These are phyloP conservation scores for Paramecium biaurelia DNA, from an alignment of 73 alveolate species.

Conservation along the genomic window DNA sequence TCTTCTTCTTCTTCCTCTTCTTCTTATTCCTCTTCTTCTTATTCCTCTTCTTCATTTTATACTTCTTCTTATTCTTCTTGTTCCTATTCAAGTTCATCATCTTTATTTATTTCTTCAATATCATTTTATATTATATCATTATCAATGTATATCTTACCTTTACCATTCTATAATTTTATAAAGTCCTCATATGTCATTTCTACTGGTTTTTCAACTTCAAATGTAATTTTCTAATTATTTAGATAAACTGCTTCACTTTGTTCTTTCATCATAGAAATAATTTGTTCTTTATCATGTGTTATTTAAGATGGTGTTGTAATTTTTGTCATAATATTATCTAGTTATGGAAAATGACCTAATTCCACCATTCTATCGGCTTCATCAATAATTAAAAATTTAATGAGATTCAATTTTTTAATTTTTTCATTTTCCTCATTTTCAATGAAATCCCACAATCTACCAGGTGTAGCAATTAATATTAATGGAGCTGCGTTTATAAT, in stretches of 20 bases:
- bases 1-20: constrained; percentile 25
- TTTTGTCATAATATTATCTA: constrained; percentile 83
- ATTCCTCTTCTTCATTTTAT: constrained; percentile 51
- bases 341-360: constrained; percentile 93
- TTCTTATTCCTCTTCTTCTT: constrained; percentile 33
- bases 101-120: constrained; percentile 47
- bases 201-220: constrained; percentile 67
- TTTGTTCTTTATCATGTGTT: constrained; percentile 53
- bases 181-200: constrained; percentile 64
- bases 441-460: constrained; percentile 97
- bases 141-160: constrained; percentile 56
- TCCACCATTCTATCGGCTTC: constrained; percentile 99
- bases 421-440: constrained; percentile 83
- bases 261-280: constrained; percentile 67
- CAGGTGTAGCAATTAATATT: constrained; percentile 96
- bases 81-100: constrained; percentile 66
- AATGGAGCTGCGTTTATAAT: constrained; percentile 86
- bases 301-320: constrained; percentile 15
- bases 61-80: constrained; percentile 54
- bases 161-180: constrained; percentile 64
- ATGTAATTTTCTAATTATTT: constrained; percentile 64
- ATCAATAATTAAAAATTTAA: constrained; percentile 89
- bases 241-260: constrained; percentile 58
- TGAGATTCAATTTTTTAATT: constrained; percentile 71
- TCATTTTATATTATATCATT: constrained; percentile 65